phyloP scores from a whole-genome alignment of 495 filamentous ascomycete genomes.

The Lindgomyces ingoldianus region DNA sequence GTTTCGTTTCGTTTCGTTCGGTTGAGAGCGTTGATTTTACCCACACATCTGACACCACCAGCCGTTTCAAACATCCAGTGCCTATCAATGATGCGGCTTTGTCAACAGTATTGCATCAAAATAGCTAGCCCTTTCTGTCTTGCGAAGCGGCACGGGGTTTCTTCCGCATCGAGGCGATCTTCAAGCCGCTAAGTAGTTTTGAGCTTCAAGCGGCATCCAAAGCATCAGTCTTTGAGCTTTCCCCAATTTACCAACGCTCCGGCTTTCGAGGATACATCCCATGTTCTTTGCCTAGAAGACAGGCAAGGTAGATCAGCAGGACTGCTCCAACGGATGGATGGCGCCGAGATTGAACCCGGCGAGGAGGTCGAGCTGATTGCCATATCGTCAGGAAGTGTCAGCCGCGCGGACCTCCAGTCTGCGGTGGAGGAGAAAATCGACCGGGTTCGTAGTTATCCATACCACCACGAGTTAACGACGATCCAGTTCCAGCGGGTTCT shows the following conservation, averaged over 20 bases:
- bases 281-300: constrained; percentile 4
- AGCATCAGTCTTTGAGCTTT: not conserved
- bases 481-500: not conserved
- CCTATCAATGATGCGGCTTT: not conserved
- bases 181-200: not conserved
- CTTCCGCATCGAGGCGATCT: not conserved
- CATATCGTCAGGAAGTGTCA: not conserved
- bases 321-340: not conserved
- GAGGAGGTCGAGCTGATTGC: not conserved
- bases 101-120: not conserved
- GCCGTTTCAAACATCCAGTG: not conserved
- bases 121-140: not conserved
- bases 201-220: not conserved
- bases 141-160: not conserved
- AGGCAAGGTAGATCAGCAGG: not conserved
- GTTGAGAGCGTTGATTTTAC: too few relatives aligned
- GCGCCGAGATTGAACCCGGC: not conserved
- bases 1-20: too few relatives aligned
- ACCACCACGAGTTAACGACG: not conserved
- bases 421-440: not conserved
- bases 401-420: not conserved
- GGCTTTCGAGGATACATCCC: not conserved
- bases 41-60: not conserved
- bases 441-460: not conserved
- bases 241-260: not conserved